Percentiles rank a stretch among this genome's conserved stretches.
Conservation (phyloP, 2,329 filamentous ascomycete species). For the Bipolaris oryzae region DNA sequence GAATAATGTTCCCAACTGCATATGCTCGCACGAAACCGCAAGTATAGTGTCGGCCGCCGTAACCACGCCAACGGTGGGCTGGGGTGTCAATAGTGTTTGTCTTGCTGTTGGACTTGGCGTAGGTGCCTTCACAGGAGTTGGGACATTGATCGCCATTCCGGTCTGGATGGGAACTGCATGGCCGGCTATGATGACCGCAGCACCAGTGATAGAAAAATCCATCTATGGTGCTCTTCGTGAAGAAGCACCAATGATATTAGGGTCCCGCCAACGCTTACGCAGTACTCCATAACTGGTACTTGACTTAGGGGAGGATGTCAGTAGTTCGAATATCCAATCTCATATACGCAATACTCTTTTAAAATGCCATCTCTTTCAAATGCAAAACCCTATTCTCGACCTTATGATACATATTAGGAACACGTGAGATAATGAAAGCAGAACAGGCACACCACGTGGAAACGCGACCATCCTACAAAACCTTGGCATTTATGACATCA, state of each 20-base stretch:
- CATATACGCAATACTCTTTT: too few species aligned
- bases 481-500: slow-evolving; percentile 26
- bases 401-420: background rate
- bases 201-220: background rate
- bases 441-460: background rate
- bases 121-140: background rate
- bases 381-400: too few species aligned
- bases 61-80: background rate
- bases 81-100: background rate
- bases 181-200: background rate
- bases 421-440: background rate
- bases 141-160: background rate
- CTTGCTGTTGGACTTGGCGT: background rate
- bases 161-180: background rate
- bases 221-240: background rate
- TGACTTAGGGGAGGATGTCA: too few species aligned
- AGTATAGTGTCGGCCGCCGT: background rate
- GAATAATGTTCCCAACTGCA: background rate
- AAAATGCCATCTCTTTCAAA: too few species aligned
- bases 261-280: background rate
- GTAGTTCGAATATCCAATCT: too few species aligned
- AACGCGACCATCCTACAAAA: slow-evolving; percentile 49
- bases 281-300: background rate
- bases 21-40: background rate
- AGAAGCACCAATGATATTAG: background rate